Evolutionary conservation across 768 basidiomycete genomes (phyloP), one percentile per base, ranked within the genome.

Genomic region (Roridomyces roridus): DNA sequence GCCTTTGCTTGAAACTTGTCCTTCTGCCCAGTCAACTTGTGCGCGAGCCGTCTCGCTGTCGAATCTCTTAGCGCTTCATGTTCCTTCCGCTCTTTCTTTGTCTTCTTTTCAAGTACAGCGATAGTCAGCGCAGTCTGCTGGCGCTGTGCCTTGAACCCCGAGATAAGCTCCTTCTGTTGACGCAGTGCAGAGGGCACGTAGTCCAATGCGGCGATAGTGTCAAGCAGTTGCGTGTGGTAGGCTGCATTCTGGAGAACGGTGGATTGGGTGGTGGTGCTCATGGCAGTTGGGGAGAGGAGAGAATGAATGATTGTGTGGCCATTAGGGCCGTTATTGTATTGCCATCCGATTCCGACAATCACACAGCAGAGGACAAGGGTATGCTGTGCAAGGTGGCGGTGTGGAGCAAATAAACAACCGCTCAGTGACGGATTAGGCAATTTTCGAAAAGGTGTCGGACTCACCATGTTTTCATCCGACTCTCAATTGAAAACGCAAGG

Each of bases 11-110:
- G 73, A 60, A 70, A 80, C 58, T 78, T 73, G 39, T 77, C 77
- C 57, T 69, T 74, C 55, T 74, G 72, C 5, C 80, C 79, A 5
- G 76, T 67, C 15, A 80, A 47, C 60, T 71, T 76, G 46, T 76
- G 73, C 0, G 77, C 74, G 14, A 79, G 65, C 55, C 75, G 63
- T 34, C 72, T 62, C 14, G 74, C 65, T 7, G 76, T 75, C 20
- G 78, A 77, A 53, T 80, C 74, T 18, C 77, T 66, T 43, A 79
- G 52, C 15, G 65, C 58, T 51, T 75, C 72, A 62, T 82, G 77
- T 51, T 77, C 79, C 63, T 77, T 77, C 46, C 77, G 59, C 60
- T 79, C 78, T 57, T 80, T 81, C 59, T 70, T 77, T 17, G 80
- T 81, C 55, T 71, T 74, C 51, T 70, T 67, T 12, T 66, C 66